Evolutionary conservation across 768 basidiomycete genomes (phyloP).

Genomic region (Cubamyces lactineus): DNA sequence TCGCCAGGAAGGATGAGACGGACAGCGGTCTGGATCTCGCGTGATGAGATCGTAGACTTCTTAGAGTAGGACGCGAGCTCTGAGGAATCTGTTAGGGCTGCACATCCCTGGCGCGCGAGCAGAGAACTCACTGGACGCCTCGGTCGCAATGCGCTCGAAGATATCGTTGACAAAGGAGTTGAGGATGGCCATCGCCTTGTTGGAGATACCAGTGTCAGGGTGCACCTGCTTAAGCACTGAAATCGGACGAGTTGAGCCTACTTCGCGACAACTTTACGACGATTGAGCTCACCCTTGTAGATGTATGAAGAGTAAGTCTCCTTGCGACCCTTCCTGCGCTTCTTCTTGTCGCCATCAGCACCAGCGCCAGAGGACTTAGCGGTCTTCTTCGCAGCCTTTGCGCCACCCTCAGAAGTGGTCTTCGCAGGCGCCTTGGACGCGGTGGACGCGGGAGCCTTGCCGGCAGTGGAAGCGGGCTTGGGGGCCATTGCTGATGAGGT

Average conservation of each 20-base stretch:
- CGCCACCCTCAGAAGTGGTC: constrained; percentile 47
- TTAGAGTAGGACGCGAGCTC: constrained; percentile 98
- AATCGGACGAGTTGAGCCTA: constrained; percentile 7
- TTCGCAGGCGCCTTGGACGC: constrained; percentile 77
- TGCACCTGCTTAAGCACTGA: constrained; percentile 95
- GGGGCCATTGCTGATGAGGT: constrained; percentile 52
- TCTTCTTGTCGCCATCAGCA: constrained; percentile 80
- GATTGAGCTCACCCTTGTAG: constrained; percentile 69
- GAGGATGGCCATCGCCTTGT: constrained; percentile 97
- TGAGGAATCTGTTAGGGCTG: constrained; percentile 31
- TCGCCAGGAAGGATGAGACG: constrained; percentile 96
- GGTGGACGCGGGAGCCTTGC: constrained; percentile 74
- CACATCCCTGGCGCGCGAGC: not conserved
- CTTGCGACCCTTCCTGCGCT: constrained; percentile 83
- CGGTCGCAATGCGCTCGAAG: constrained; percentile 90
- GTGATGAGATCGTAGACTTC: constrained; percentile 98
- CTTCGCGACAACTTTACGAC: constrained; percentile 7
- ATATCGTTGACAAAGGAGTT: constrained; percentile 98
- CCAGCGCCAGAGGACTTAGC: constrained; percentile 56
- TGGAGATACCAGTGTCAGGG: constrained; percentile 98
- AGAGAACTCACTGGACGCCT: constrained; percentile 75
- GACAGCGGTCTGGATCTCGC: constrained; percentile 97
- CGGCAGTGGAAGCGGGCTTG: constrained; percentile 83
- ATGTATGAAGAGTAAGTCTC: constrained; percentile 95
- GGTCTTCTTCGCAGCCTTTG: constrained; percentile 83